These are phyloP conservation scores for Aspergillus asperescens DNA, from an alignment of 495 filamentous ascomycete species.

Conservation along the genomic window DNA sequence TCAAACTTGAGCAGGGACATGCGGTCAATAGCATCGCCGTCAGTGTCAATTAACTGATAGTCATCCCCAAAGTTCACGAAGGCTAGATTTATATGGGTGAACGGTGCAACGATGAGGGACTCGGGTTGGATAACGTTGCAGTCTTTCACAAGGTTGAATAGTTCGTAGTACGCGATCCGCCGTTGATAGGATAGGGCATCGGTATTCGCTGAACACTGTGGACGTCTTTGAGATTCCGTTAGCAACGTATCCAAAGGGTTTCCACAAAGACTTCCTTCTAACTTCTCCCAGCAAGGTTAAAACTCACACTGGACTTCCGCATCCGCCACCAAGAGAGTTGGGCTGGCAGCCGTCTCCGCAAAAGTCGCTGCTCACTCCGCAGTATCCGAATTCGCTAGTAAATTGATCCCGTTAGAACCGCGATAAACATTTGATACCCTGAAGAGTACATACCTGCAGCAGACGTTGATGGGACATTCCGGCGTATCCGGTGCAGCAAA, in stretches of 20 bases:
- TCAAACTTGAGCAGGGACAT: slow-evolving; percentile 1
- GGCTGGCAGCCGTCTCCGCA: slow-evolving; percentile 24
- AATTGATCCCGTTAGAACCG: neutral
- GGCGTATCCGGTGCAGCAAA: slow-evolving; percentile 7
- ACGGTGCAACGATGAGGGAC: neutral
- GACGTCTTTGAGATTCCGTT: neutral
- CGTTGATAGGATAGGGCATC: slow-evolving; percentile 1
- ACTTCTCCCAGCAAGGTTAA: neutral
- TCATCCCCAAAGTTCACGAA: slow-evolving; percentile 7
- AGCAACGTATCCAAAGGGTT: too few species aligned
- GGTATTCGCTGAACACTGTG: neutral
- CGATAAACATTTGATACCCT: neutral
- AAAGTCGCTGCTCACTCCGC: slow-evolving; percentile 5
- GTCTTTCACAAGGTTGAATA: neutral
- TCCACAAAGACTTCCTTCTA: too few species aligned
- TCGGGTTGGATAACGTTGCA: slow-evolving; percentile 1
- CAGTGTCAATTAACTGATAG: neutral
- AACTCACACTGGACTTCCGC: neutral
- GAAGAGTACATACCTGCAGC: slow-evolving; percentile 19
- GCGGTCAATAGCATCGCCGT: slow-evolving; percentile 1
- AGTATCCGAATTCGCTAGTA: slow-evolving; percentile 1
- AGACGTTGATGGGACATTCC: slow-evolving; percentile 29
- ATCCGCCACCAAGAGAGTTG: slow-evolving; percentile 8
- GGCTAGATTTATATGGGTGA: slow-evolving; percentile 5
- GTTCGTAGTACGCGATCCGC: slow-evolving; percentile 3